Evolutionary conservation across 352 stramenopile species (phyloP).

Genomic region (Globisporangium echinulatum): DNA sequence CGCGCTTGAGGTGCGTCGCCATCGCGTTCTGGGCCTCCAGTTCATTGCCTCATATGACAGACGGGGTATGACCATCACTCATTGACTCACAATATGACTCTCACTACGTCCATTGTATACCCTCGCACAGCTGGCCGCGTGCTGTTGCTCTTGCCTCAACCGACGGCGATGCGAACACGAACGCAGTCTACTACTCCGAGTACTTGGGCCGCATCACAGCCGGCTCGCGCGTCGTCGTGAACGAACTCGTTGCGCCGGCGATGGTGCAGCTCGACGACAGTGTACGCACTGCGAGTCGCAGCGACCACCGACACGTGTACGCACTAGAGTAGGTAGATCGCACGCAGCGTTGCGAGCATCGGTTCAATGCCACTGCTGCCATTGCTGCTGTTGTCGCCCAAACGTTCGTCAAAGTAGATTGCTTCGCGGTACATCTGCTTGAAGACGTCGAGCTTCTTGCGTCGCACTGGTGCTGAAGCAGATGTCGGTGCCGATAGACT

Average conservation of each 20-base stretch:
- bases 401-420: constrained; percentile 53
- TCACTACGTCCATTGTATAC: neutral
- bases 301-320: constrained; percentile 23
- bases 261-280: constrained; percentile 61
- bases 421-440: constrained; percentile 86
- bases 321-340: constrained; percentile 52
- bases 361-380: constrained; percentile 30
- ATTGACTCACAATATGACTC: neutral
- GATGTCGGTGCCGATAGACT: neutral
- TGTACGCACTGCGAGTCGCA: constrained; percentile 14
- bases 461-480: constrained; percentile 10
- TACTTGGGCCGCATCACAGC: constrained; percentile 56
- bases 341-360: constrained; percentile 46
- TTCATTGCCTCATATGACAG: neutral
- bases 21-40: neutral
- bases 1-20: constrained; percentile 32
- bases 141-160: constrained; percentile 34
- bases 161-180: constrained; percentile 27
- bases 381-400: constrained; percentile 12
- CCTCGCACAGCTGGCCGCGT: constrained; percentile 43
- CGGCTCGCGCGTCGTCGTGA: constrained; percentile 21
- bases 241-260: constrained; percentile 35
- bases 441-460: constrained; percentile 58
- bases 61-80: neutral
- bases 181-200: constrained; percentile 50